These are phyloP conservation scores for Thalia dealbata DNA, from an alignment of 176 grass and related monocot species.

Conservation along the genomic window DNA sequence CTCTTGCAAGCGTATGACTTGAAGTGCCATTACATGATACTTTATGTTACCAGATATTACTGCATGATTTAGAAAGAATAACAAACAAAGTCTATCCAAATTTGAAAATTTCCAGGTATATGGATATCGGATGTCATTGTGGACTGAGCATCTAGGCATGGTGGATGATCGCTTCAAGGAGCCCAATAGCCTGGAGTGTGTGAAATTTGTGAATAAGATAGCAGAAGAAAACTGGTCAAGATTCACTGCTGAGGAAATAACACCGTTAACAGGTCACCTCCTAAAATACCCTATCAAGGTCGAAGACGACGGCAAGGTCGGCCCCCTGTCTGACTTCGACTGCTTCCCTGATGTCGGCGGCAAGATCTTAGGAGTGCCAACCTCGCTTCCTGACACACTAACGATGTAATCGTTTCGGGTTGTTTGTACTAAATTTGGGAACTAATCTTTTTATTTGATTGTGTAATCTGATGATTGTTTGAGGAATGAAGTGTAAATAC, in stretches of 20 bases:
- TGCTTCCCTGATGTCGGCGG: slow-evolving; percentile 54
- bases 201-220: slow-evolving; percentile 26
- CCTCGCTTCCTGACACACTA: slow-evolving; percentile 28
- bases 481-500: background rate
- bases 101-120: slow-evolving; percentile 26
- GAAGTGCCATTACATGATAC: background rate
- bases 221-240: slow-evolving; percentile 31
- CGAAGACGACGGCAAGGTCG: slow-evolving; percentile 7
- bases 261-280: slow-evolving; percentile 30
- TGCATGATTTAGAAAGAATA: background rate
- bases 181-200: slow-evolving; percentile 32
- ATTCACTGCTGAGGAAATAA: background rate
- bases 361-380: slow-evolving; percentile 31
- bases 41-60: background rate
- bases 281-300: slow-evolving; percentile 43
- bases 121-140: slow-evolving; percentile 48
- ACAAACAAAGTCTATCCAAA: background rate
- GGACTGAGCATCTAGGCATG: slow-evolving; percentile 57
- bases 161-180: slow-evolving; percentile 2
- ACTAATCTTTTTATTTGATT: background rate
- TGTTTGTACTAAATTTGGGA: background rate
- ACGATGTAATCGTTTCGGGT: slow-evolving; percentile 30
- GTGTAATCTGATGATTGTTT: background rate
- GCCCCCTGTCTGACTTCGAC: slow-evolving; percentile 7
- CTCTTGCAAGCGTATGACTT: background rate